Conservation (phyloP, 2,329 filamentous ascomycete species). For the Elsinoe ampelina region DNA sequence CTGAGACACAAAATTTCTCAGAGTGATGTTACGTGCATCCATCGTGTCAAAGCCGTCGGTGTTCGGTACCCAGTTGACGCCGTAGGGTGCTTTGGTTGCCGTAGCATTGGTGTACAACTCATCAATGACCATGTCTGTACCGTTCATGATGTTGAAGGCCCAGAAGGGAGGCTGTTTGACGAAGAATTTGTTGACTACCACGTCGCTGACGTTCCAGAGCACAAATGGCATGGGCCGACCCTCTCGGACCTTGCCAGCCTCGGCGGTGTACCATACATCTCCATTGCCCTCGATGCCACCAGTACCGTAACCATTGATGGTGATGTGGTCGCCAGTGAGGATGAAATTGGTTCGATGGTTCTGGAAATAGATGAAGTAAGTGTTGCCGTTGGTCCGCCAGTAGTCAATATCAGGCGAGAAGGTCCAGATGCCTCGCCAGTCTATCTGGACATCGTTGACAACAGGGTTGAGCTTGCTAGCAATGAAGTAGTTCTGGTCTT, state of each 20-base stretch:
- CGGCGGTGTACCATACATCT: conserved; percentile 45
- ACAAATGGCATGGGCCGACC: conserved; percentile 51
- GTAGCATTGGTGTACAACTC: conserved; percentile 46
- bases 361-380: conserved; percentile 46
- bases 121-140: conserved; percentile 43
- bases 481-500: conserved; percentile 44
- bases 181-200: conserved; percentile 44
- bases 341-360: conserved; percentile 48
- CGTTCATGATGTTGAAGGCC: conserved; percentile 50
- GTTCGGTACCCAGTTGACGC: conserved; percentile 48
- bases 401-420: conserved; percentile 45
- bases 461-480: conserved; percentile 41
- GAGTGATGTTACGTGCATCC: conserved; percentile 42
- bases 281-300: conserved; percentile 49
- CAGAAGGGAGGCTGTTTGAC: conserved; percentile 45
- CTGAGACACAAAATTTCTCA: conserved; percentile 45
- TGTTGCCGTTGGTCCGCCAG: conserved; percentile 39
- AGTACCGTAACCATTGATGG: conserved; percentile 43
- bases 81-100: conserved; percentile 41
- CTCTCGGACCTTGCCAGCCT: conserved; percentile 37
- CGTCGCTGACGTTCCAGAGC: conserved; percentile 49
- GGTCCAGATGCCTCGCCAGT: conserved; percentile 46
- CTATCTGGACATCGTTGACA: conserved; percentile 40
- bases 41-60: conserved; percentile 51
- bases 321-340: conserved; percentile 41